Percentiles rank a stretch among this genome's conserved stretches.
These are phyloP conservation scores for Leccinum olivaceopallidum DNA, from an alignment of 768 basidiomycete species.

Conservation along the genomic window DNA sequence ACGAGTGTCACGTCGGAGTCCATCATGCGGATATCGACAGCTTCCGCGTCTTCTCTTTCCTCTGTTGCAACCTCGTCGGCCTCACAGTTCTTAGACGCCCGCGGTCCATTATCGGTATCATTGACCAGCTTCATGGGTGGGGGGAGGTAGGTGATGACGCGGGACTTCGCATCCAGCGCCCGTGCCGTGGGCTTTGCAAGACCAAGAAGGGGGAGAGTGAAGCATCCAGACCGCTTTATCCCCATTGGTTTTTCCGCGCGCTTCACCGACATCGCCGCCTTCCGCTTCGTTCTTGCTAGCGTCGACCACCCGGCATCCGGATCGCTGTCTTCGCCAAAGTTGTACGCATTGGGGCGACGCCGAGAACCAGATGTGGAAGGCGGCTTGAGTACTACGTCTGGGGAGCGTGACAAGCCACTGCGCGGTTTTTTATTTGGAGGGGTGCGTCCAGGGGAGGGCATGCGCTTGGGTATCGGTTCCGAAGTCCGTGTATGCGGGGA, in stretches of 20 bases:
- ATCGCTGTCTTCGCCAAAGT: constrained; percentile 21
- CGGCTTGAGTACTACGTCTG: background rate
- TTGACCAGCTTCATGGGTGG: constrained; percentile 16
- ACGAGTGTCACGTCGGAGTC: constrained; percentile 34
- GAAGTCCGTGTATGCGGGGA: constrained; percentile 11
- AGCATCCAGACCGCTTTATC: constrained; percentile 21
- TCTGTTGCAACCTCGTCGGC: background rate
- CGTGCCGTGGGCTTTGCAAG: background rate
- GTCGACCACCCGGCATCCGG: constrained; percentile 26
- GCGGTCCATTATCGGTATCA: background rate
- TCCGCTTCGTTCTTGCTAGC: background rate
- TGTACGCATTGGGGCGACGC: constrained; percentile 15
- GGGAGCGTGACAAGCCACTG: background rate
- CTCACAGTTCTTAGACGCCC: background rate
- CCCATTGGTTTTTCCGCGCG: background rate
- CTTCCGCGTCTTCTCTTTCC: constrained; percentile 1
- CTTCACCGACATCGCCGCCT: background rate
- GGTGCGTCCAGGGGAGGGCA: constrained; percentile 4
- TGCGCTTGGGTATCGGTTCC: constrained; percentile 7
- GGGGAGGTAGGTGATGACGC: constrained; percentile 32
- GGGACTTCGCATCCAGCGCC: constrained; percentile 7
- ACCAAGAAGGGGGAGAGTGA: constrained; percentile 22
- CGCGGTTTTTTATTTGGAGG: constrained; percentile 4
- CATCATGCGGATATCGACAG: constrained; percentile 7
- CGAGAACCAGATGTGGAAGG: background rate